phyloP scores from a whole-genome alignment of 495 filamentous ascomycete species.

The Neurospora sp. region DNA sequence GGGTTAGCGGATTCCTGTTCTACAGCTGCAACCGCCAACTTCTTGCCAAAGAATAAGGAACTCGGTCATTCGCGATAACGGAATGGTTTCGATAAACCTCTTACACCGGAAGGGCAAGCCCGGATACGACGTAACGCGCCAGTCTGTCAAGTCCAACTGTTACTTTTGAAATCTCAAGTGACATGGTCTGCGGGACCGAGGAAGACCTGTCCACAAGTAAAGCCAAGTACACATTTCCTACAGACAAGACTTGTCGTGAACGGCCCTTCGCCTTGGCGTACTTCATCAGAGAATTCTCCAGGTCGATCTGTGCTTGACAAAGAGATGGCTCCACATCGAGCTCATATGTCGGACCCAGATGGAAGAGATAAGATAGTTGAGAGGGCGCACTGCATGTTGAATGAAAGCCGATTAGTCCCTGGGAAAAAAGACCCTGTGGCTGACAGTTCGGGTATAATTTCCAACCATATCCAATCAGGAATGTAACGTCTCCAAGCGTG shows the following conservation, averaged over 20 bases:
- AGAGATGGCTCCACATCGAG: neutral
- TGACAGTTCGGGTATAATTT: neutral
- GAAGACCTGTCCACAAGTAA: neutral
- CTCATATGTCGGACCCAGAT: neutral
- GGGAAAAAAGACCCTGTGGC: neutral
- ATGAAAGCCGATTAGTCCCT: neutral
- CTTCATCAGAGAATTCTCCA: neutral
- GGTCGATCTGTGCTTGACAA: neutral
- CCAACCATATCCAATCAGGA: neutral
- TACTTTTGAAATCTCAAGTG: neutral
- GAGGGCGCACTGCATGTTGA: neutral
- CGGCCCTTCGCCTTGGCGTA: neutral
- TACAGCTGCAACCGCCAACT: neutral
- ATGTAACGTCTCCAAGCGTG: neutral
- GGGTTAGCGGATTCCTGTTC: neutral
- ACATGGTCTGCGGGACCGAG: neutral
- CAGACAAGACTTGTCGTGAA: neutral
- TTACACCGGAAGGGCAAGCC: slow-evolving; percentile 5
- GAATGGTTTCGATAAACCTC: neutral
- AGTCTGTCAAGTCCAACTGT: slow-evolving; percentile 12
- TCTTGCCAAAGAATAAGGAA: neutral
- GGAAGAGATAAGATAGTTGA: neutral
- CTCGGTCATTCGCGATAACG: neutral
- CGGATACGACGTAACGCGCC: slow-evolving; percentile 12
- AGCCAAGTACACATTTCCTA: neutral